Evolutionary conservation across 202 grass and related monocot species (phyloP).

Genomic region (Hordeum pubiflorum): DNA sequence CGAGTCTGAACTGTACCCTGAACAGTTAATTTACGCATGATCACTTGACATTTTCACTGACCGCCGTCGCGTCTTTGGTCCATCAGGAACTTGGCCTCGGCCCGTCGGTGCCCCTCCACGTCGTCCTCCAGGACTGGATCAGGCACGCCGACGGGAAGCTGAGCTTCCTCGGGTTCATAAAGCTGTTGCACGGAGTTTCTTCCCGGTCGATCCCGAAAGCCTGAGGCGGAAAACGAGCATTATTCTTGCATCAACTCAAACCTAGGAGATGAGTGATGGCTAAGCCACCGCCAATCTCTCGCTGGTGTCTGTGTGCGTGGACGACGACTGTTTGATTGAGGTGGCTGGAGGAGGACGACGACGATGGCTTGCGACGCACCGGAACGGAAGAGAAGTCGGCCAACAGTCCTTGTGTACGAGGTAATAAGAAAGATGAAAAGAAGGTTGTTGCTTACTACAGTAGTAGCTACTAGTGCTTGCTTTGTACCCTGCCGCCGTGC

Average conservation of each 20-base stretch:
- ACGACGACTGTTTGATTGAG: constrained; percentile 21
- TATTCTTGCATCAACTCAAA: constrained; percentile 27
- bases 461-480: background rate
- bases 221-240: constrained; percentile 20
- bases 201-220: constrained; percentile 63
- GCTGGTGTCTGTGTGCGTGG: constrained; percentile 10
- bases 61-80: background rate
- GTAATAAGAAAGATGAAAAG: background rate
- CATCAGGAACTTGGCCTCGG: constrained; percentile 87
- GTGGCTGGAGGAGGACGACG: constrained; percentile 23
- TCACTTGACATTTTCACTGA: background rate
- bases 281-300: constrained; percentile 29
- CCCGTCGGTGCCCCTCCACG: constrained; percentile 85
- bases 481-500: background rate
- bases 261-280: constrained; percentile 36
- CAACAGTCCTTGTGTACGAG: constrained; percentile 20
- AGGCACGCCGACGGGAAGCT: constrained; percentile 87
- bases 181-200: constrained; percentile 91
- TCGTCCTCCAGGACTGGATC: constrained; percentile 98
- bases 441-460: background rate
- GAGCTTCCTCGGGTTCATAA: constrained; percentile 96
- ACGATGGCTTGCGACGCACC: background rate
- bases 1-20: background rate
- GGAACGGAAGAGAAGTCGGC: background rate
- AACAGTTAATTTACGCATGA: background rate